Conservation (phyloP, 2,329 filamentous ascomycete genomes). For the Aspergillus felis region DNA sequence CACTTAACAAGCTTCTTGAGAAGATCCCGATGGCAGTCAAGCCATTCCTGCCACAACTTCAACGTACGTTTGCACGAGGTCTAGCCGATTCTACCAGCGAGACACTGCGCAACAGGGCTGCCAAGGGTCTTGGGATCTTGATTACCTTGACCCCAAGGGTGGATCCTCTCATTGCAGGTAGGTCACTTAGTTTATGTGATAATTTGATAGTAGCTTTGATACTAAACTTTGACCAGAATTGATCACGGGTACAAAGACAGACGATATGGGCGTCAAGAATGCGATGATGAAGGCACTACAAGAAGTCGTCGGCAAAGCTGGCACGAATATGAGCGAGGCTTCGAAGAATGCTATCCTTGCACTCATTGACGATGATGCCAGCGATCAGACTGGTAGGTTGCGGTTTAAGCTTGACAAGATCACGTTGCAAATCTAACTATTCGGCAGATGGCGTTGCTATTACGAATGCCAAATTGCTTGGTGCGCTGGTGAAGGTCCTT, state of each 20-base stretch:
- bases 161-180: conserved; percentile 76
- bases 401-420: background rate
- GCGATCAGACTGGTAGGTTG: conserved; percentile 62
- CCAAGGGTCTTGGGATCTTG: conserved; percentile 87
- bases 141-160: conserved; percentile 95
- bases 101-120: conserved; percentile 77
- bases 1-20: conserved; percentile 89
- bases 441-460: conserved; percentile 66
- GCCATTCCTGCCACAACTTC: conserved; percentile 92
- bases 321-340: conserved; percentile 87
- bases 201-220: conserved; percentile 1
- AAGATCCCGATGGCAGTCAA: conserved; percentile 96
- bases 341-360: conserved; percentile 81
- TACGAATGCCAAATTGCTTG: conserved; percentile 85
- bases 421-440: conserved; percentile 12
- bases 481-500: conserved; percentile 83
- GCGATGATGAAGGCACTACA: conserved; percentile 97
- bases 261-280: conserved; percentile 79
- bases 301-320: conserved; percentile 93
- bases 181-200: conserved; percentile 5
- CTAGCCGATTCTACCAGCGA: conserved; percentile 92
- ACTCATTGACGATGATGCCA: conserved; percentile 80
- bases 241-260: conserved; percentile 90
- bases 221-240: conserved; percentile 57
- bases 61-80: conserved; percentile 94